Base-by-base conservation (phyloP, 257 asterid species). In the Solanum commersonii region DNA sequence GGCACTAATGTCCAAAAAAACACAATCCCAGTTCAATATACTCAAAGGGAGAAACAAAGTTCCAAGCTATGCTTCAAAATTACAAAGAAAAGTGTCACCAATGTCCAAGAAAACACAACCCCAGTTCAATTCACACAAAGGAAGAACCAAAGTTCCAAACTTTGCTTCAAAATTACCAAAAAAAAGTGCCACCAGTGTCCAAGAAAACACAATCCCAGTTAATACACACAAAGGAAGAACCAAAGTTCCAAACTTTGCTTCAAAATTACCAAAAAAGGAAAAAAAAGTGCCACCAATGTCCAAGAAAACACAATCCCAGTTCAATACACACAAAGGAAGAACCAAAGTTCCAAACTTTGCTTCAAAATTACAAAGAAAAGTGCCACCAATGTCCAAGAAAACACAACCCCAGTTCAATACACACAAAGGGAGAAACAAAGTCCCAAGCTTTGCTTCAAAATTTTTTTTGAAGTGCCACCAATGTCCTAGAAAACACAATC, bases 401-500 rank as follows among this genome's bases (percentile, higher is more conserved):
- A 84, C 89, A 84, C 87, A 73, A 89, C 42, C 88, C 89, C 87
- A 87, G 88, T 56, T 59, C 79, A 88, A 81, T 2, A 86, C 20
- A 37, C 49, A 74, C n/a, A 74, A 72, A 10, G 33, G 31, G 33
- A 23, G 33, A 23, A 37, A 38, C 6, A 76, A 76, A 76, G 31
- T n/a, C 42, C 12, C 56, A 23, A 76, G 6, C 59, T 76, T 23
- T 23, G 1, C 37, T 78, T 40, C 63, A 49, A 49, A 49, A 49
- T n/a, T n/a, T n/a, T n/a, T n/a, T 2, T 73, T 73, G 4, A 52
- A 52, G 23, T 6, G 1, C 63, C 23, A 34, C 34, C 49, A 88
- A 85, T 77, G 86, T 59, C 92, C 85, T 86, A 84, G 86, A 89
- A 65, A 87, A 87, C 89, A 79, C 87, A 82, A 89, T 56, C 88